These are phyloP conservation scores for Holtermanniella nyarrowii DNA, from an alignment of 768 basidiomycete genomes.

Conservation along the genomic window DNA sequence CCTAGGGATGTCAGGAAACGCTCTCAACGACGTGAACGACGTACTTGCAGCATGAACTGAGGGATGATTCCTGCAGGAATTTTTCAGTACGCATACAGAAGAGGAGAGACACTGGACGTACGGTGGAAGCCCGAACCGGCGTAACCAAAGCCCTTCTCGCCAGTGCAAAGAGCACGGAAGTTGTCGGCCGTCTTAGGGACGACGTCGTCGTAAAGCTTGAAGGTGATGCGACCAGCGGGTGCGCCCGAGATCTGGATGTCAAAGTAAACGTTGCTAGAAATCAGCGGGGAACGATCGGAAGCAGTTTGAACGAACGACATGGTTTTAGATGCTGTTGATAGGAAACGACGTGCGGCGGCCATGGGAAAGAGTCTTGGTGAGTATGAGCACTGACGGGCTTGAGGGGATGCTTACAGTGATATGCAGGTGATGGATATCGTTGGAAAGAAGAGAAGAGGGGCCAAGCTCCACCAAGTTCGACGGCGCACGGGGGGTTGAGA, in stretches of 20 bases:
- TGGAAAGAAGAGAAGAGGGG: slow-evolving; percentile 2
- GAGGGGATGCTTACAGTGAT: too few species aligned
- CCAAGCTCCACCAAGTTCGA: not conserved
- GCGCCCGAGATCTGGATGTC: not conserved
- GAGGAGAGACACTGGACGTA: slow-evolving; percentile 23
- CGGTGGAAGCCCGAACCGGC: slow-evolving; percentile 32
- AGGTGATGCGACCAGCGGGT: slow-evolving; percentile 33
- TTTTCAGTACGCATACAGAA: not conserved
- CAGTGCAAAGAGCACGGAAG: slow-evolving; percentile 57
- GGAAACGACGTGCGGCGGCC: slow-evolving; percentile 20
- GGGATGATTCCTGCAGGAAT: not conserved
- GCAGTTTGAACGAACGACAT: slow-evolving; percentile 36
- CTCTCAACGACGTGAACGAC: not conserved
- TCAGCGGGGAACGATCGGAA: too few species aligned
- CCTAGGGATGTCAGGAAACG: slow-evolving; percentile 56
- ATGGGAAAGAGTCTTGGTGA: too few species aligned
- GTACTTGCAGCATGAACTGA: not conserved
- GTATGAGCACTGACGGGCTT: too few species aligned
- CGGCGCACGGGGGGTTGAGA: too few species aligned
- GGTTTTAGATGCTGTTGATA: slow-evolving; percentile 26
- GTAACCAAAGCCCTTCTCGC: slow-evolving; percentile 38
- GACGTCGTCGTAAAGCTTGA: slow-evolving; percentile 61
- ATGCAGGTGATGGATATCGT: slow-evolving; percentile 35
- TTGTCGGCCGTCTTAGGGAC: slow-evolving; percentile 60
- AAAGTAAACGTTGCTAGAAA: not conserved